Base-by-base conservation (phyloP, 163 green algal species). In the Chlorella variabilis region DNA sequence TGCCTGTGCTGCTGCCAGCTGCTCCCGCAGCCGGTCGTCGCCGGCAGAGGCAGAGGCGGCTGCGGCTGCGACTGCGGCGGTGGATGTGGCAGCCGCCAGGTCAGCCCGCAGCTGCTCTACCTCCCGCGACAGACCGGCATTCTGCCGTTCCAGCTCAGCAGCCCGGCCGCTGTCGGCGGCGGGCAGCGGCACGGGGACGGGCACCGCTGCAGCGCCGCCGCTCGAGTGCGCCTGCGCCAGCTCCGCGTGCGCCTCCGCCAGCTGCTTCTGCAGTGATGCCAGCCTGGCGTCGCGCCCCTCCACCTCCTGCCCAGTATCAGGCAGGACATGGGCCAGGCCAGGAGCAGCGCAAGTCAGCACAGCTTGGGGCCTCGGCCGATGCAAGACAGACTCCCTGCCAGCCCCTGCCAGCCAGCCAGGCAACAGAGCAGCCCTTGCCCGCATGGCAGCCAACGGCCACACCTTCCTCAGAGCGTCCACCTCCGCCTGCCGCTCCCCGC, bases 71-170 rank as follows among this genome's bases (percentile, higher is more conserved):
- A 41, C 59, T 4, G 63, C 76, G 0, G 61, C 63, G 0, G 63
- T 36, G 2, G 63, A 68, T 0, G 62, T 74, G 0, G 48, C 38
- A 15, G 63, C 45, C 2, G 25, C 33, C 76, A 83, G 45, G 51
- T 83, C 65, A 11, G 42, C 34, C 15, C 62, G 42, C 62, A 82
- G 76, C 62, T 67, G 45, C 42, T n/a, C 76, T 13, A 75, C 76
- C 62, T 82, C 76, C 18, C 36, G n/a, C 9, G 23, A 33, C 45
- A 82, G 62, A 17, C 45, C 42, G 45, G 34, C 62, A 33, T 75
- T 82, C 13, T 56, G 62, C 49, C 38, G 17, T 48, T 69, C 21
- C 15, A 83, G 65, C 77, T 71, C 65, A 9, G 54, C 65, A 17
- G 48, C 11, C 33, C 3, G 13, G 23, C 36, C 25, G 38, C 23